phyloP scores from a whole-genome alignment of 371 early-diverging fungal species.

The Mucor piriformis region DNA sequence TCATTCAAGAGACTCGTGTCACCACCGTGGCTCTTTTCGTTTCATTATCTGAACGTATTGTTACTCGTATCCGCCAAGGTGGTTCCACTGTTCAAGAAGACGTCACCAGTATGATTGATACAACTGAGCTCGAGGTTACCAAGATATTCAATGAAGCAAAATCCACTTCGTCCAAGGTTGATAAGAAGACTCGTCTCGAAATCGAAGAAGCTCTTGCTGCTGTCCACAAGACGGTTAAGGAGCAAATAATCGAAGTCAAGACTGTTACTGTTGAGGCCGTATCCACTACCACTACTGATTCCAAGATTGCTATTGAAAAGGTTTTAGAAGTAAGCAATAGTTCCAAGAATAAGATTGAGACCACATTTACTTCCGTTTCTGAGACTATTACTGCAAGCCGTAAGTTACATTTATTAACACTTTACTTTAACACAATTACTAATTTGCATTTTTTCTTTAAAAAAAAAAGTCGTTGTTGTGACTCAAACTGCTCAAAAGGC shows the following conservation, averaged over 20 bases:
- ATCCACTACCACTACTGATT: constrained; percentile 3
- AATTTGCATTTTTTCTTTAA: too few relatives aligned
- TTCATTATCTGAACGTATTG: constrained; percentile 22
- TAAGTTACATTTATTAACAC: constrained; percentile 20
- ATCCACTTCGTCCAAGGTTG: constrained; percentile 17
- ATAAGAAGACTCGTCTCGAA: constrained; percentile 27
- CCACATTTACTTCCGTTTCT: constrained; percentile 20
- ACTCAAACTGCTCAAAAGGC: constrained; percentile 29
- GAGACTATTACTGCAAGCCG: constrained; percentile 22
- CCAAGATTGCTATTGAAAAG: constrained; percentile 22
- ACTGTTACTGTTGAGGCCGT: constrained; percentile 20
- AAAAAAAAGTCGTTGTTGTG: constrained; percentile 17
- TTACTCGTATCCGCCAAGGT: constrained; percentile 25
- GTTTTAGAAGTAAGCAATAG: constrained; percentile 16
- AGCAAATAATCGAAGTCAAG: constrained; percentile 30
- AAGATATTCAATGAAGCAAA: constrained; percentile 25
- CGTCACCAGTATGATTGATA: constrained; percentile 16
- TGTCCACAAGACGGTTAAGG: constrained; percentile 30
- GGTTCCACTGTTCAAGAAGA: constrained; percentile 25
- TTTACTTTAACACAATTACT: too few relatives aligned
- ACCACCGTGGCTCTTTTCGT: constrained; percentile 21
- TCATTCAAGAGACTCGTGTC: constrained; percentile 28
- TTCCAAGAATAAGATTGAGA: constrained; percentile 25
- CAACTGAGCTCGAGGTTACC: constrained; percentile 14
- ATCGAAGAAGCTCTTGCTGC: constrained; percentile 22